Percentiles rank a stretch among this genome's conserved stretches.
Conservation (phyloP, 2,329 filamentous ascomycete genomes). For the Aspergillus luchuensis region DNA sequence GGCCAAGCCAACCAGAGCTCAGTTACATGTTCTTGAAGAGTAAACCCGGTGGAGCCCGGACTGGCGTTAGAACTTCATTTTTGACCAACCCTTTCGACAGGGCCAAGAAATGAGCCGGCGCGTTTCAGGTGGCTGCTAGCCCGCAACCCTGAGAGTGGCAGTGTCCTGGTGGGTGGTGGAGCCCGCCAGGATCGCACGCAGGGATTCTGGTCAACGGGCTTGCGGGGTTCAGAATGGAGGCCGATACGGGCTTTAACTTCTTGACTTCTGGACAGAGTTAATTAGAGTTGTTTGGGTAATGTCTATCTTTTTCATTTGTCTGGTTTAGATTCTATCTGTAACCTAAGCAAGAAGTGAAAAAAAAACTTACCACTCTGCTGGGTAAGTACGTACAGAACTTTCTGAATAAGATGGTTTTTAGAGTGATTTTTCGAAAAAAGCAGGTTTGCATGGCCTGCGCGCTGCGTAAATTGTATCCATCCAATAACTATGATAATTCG, state of each 20-base stretch:
- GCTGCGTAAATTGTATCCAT: not conserved
- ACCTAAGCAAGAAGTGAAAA: not conserved
- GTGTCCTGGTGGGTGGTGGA: constrained; percentile 25
- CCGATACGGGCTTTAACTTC: constrained; percentile 5
- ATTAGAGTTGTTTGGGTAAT: constrained; percentile 4
- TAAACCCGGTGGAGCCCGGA: not conserved
- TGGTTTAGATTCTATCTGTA: not conserved
- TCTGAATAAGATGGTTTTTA: no score
- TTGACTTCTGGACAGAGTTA: not conserved
- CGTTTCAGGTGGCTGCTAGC: constrained; percentile 37
- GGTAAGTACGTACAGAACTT: no score
- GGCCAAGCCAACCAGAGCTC: constrained; percentile 2
- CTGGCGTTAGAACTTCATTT: not conserved
- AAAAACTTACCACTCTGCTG: not conserved
- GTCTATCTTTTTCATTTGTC: not conserved
- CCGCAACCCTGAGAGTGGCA: constrained; percentile 35
- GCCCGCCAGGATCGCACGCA: constrained; percentile 35
- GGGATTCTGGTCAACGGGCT: constrained; percentile 31
- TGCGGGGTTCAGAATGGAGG: constrained; percentile 28
- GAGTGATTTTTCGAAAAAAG: no score
- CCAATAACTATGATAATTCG: no score
- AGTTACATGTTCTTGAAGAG: constrained; percentile 5
- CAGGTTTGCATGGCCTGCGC: not conserved
- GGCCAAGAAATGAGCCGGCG: constrained; percentile 15
- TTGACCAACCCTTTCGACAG: not conserved